Base-by-base conservation (phyloP, 768 basidiomycete genomes). In the Lactarius pseudohatsudake region DNA sequence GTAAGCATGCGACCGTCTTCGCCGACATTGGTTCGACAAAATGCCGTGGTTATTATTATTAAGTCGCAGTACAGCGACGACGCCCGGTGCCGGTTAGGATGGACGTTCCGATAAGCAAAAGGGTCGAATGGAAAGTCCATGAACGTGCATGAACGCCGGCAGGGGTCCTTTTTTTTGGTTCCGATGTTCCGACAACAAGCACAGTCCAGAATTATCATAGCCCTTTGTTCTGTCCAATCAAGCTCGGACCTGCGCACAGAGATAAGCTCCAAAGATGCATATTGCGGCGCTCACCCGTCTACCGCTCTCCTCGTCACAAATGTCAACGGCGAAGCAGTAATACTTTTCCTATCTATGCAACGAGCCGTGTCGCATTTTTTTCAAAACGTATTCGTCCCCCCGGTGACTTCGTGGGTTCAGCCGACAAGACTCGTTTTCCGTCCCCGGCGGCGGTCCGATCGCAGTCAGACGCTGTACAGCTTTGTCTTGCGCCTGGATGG, bases 91-190 rank as follows among this genome's bases (percentile, higher is more conserved):
- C 65, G 38, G 61, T n/a, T 62, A 62, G 45, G 11, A 38, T 62
- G 56, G 56, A 66, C 55, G 30, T 28, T 22, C 40, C 57, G 61
- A 66, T 62, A 59, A 43, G 57, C 38, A 57, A 40, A 50, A 61
- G 18, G 20, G 55, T 66, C 40, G 22, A 66, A 66, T 66, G 65
- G 65, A 66, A 66, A 62, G 57, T 16, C 50, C 50, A 30, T 11
- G 47, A 36, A 66, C n/a, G 8, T 47, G 22, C 40, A 30, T 11
- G 38, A 36, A 66, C n/a, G 8, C 47, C 40, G n/a, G 30, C 32
- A 36, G 38, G 30, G 54, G 38, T 58, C 22, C 57, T 10, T 5
- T 26, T 36, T 36, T 40, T 40, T 40, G 40, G 54, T 57, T 30
- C 30, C 16, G 26, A 13, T 53, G 54, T 57, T 30, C 30, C 16